Base-by-base conservation (phyloP, 371 early-diverging fungal species). In the Lichtheimia ramosa region DNA sequence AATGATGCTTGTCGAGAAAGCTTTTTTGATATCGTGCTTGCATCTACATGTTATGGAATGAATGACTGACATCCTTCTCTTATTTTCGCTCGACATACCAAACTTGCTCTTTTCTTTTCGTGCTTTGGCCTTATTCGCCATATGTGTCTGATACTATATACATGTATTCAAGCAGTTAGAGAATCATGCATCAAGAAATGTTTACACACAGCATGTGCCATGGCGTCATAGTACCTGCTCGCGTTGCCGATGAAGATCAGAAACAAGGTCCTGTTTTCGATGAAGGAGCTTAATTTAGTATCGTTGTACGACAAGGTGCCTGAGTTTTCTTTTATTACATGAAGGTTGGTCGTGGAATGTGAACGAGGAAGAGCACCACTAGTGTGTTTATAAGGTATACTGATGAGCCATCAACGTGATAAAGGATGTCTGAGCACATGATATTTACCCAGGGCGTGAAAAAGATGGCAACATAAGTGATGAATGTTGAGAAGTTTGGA, bases 281-380 rank as follows among this genome's bases (percentile, higher is more conserved):
- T 49, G 24, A 14, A 12, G 14, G 14, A 27, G 27, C 51, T 53
- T 46, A 39, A 55, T 40, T 55, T 55, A 55, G 18, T 40, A 23
- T 55, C 42, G 43, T 42, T 55, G 6, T 15, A 55, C 42, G 41
- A 40, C 41, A 41, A 39, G 27, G 40, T 25, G 24, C 51, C 13
- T 25, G 56, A 21, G 43, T 13, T 15, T 40, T 34, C n/a, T 40
- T 43, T 16, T 40, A 39, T 10, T 55, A 55, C 56, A 43, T 55
- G 56, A 43, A 55, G 56, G n/a, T 41, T 55, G 3, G 56, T 40
- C 2, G 56, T 55, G 13, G 56, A 55, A 14, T 55, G 56, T 42
- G 56, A 55, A 27, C 56, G 56, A 16, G 43, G 43, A 24, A 55
- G 21, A 18, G 46, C 46, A n/a, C 46, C 46, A 8, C 46, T 46